These are phyloP conservation scores for Apiotrichum veenhuisii DNA, from an alignment of 1,284 basidiomycete species.

Conservation along the genomic window DNA sequence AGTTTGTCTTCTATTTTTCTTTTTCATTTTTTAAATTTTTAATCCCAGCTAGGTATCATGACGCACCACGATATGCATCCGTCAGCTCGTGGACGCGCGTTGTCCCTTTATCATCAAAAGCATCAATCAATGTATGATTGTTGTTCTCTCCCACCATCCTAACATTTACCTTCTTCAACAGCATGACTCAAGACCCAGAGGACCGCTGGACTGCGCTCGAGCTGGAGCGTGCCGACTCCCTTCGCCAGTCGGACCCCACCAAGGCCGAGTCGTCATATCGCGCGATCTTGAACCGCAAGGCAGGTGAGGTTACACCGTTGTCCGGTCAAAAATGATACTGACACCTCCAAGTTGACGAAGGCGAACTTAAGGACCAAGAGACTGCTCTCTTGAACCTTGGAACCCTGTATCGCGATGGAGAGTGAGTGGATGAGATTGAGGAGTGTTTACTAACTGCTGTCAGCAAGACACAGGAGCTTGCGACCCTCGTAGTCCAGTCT, in stretches of 20 bases:
- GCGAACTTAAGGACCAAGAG: slow-evolving; percentile 75
- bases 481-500: slow-evolving; percentile 80
- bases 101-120: no score
- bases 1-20: no score
- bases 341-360: slow-evolving; percentile 52
- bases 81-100: no score
- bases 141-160: background rate
- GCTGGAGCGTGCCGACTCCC: slow-evolving; percentile 31
- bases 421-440: slow-evolving; percentile 54
- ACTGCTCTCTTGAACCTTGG: slow-evolving; percentile 80
- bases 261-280: slow-evolving; percentile 41
- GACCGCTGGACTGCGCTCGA: slow-evolving; percentile 22
- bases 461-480: slow-evolving; percentile 80
- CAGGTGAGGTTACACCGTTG: slow-evolving; percentile 20
- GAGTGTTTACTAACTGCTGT: background rate
- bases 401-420: slow-evolving; percentile 78
- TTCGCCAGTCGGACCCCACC: slow-evolving; percentile 31
- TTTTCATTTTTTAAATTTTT: no score
- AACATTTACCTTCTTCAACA: background rate
- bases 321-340: background rate
- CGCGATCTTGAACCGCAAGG: slow-evolving; percentile 33
- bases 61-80: no score
- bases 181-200: slow-evolving; percentile 23
- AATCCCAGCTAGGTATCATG: no score
- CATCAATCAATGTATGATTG: no score